Evolutionary conservation across 2,329 filamentous ascomycete genomes (phyloP), one percentile per base, ranked within the genome.

Genomic region (Colletotrichum sp.): DNA sequence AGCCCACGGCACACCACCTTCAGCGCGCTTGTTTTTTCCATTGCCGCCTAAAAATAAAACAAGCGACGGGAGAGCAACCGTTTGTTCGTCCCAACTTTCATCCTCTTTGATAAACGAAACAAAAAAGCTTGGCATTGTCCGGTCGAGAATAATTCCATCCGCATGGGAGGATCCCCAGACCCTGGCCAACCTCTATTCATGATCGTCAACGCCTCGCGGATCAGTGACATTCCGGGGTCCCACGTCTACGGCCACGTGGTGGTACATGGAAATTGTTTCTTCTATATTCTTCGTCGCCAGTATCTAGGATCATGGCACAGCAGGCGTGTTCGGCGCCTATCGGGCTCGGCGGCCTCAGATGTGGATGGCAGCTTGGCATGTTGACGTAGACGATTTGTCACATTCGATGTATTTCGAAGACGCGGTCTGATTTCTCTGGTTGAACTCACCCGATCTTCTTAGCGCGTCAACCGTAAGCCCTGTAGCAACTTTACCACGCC

Each of bases 1-100:
- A 22, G 22, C 48, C 64, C 64, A 55, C 25, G 16, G 63, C 39
- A 66, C 36, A 55, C 27, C 59, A 32, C 59, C 70, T 60, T 39
- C 44, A 36, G 74, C 70, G 74, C 70, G 74, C 70, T 76, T 76
- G 59, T 74, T 32, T 59, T 25, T 44, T 19, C 12, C 27, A 19
- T 71, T 63, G 32, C 48, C 64, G 65, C 70, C 70, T 76, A 74
- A 74, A 76, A 76, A 76, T 76, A 76, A 72, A 64, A 60, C 57
- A 68, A 73, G 71, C 48, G 52, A 72, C 22, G 25, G 55, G 61
- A 72, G 44, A 52, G 44, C n/a, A 22, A 7, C 30, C 52, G 57
- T 67, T 28, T 15, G 11, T 69, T 52, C 70, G 30, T 75, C 70
- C 70, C 70, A 75, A 68, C 55, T 63, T 28, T 9, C 22, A 25